These are phyloP conservation scores for Blastocystis sp. DNA, from an alignment of 352 stramenopile genomes.

Conservation along the genomic window DNA sequence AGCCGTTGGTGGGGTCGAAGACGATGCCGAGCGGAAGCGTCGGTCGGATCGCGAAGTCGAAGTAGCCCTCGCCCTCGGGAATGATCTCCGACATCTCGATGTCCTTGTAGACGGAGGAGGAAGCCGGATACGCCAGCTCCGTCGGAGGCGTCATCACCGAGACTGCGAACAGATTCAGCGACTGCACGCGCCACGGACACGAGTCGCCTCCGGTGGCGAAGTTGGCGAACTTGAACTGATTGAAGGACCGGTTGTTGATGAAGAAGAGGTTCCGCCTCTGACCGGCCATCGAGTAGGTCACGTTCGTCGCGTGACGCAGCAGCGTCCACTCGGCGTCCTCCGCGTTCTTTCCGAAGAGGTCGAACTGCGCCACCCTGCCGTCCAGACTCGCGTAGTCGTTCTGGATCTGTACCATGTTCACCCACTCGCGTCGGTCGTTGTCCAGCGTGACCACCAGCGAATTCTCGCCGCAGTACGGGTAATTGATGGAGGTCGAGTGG, in stretches of 20 bases:
- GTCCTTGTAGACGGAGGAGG: background rate
- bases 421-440: background rate
- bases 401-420: background rate
- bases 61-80: background rate
- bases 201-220: background rate
- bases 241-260: background rate
- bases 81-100: background rate
- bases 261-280: background rate
- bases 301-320: background rate
- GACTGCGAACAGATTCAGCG: background rate
- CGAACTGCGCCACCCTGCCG: background rate
- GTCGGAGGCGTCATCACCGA: background rate
- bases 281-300: background rate
- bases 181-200: background rate
- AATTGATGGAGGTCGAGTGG: too few species aligned
- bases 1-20: background rate
- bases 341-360: background rate
- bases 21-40: background rate
- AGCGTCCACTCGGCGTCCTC: background rate
- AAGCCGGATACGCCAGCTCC: background rate
- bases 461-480: background rate
- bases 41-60: background rate
- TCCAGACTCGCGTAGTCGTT: background rate
- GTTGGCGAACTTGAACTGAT: background rate
- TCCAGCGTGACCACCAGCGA: background rate